Evolutionary conservation across 495 filamentous ascomycete genomes (phyloP), one percentile per base, ranked within the genome.

Genomic region (Aspergillus haitiensis): DNA sequence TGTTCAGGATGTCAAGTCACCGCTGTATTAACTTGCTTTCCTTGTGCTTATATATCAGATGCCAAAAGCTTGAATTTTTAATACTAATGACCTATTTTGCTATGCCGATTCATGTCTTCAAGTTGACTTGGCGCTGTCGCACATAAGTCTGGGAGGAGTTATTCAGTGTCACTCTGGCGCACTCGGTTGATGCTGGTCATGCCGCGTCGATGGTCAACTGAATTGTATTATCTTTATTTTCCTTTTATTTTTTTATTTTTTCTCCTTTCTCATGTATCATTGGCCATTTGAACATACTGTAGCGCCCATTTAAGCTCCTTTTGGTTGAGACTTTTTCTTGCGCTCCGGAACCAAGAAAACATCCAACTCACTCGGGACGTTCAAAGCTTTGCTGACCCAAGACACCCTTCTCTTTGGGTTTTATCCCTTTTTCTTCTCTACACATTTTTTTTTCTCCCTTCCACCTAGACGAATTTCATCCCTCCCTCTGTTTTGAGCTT

Each of bases 1-100:
- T 59, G 90, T 88, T 16, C 81, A 88, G 49, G 93, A 97, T 73
- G 85, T 86, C 64, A 91, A 95, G 77, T 62, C 78, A 48, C 84
- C 84, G 18, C 73, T 96, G 66, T 78, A 60, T 52, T 78, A 74
- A 45, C 48, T 50, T 62, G 53, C 47, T 50, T 48, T 31, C 50
- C 6, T 31, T 50, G 27, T 27, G 21, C 16, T 40, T 59, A 35
- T 51, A 33, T 61, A 45, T 51, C 34, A 15, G 37, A 45, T 40
- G 39, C 44, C 18, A 39, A 21, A 50, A 32, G 44, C 40, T 42
- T 56, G 53, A n/a, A 46, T 60, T 50, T 6, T 21, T 18, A 27
- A 27, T 11, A 12, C 15, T 55, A 34, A 59, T 57, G 57, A 55
- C 53, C 48, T 33, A 47, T 55, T 15, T 45, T 45, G 57, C 31